Percentiles rank a stretch among this genome's conserved stretches.
These are phyloP conservation scores for Trichophyton benhamiae DNA, from an alignment of 2,329 filamentous ascomycete species.

Conservation along the genomic window DNA sequence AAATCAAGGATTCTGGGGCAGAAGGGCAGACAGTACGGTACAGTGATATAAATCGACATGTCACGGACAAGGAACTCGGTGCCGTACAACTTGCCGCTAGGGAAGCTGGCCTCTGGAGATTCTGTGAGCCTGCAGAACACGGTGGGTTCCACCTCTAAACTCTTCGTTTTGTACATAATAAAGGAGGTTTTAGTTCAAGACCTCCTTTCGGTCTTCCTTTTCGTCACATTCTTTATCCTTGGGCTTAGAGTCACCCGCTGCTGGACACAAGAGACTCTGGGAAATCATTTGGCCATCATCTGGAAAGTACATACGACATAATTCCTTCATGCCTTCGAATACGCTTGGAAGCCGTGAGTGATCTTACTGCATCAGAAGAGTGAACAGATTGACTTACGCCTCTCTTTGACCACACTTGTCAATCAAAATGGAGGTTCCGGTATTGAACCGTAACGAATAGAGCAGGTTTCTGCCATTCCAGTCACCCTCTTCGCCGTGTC, in stretches of 20 bases:
- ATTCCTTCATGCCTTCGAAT: constrained; percentile 2
- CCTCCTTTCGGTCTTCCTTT: not conserved
- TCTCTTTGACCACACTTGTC: constrained; percentile 8
- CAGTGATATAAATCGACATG: constrained; percentile 63
- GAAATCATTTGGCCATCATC: not conserved
- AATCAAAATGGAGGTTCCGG: constrained; percentile 8
- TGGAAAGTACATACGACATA: not conserved
- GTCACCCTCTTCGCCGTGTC: constrained; percentile 12
- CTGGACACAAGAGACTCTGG: not conserved
- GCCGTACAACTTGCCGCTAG: constrained; percentile 55
- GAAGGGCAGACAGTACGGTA: constrained; percentile 47
- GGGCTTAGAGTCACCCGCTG: not conserved
- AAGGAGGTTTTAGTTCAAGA: not conserved
- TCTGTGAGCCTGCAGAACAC: constrained; percentile 53
- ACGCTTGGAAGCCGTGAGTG: constrained; percentile 1
- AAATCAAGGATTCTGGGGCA: constrained; percentile 18
- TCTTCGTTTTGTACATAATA: not conserved
- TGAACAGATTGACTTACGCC: not conserved
- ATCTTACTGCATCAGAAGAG: not conserved
- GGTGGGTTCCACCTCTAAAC: constrained; percentile 39
- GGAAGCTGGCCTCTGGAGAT: constrained; percentile 63
- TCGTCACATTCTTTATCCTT: not conserved
- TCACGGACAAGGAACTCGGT: constrained; percentile 52
- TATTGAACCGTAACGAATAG: constrained; percentile 13
- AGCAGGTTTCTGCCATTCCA: constrained; percentile 20